phyloP scores from a whole-genome alignment of 805 yeast genomes.

The Sugiyamaella valdiviana region DNA sequence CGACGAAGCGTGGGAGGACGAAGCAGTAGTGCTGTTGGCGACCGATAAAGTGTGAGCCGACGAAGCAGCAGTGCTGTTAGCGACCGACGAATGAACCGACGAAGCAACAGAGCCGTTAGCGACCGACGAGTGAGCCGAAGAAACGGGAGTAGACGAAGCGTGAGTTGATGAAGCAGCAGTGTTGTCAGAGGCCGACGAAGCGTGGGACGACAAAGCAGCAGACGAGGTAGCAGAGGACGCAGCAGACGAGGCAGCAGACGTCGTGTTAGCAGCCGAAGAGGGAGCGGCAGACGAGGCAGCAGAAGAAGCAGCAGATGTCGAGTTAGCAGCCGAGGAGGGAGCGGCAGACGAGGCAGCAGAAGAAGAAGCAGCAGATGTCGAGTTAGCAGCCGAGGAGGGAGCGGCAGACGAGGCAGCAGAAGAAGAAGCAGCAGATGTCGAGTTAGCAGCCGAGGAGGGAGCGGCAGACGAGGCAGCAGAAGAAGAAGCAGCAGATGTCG shows the following conservation, averaged over 20 bases:
- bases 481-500: no score
- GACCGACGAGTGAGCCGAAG: not conserved
- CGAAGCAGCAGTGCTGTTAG: slow-evolving; percentile 22
- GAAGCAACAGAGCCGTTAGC: not conserved
- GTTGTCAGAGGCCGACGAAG: not conserved
- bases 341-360: slow-evolving; percentile 79
- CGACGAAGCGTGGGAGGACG: not conserved
- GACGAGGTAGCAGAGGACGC: slow-evolving; percentile 51
- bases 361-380: not conserved
- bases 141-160: not conserved
- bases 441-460: not conserved
- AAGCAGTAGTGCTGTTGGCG: not conserved
- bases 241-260: slow-evolving; percentile 1
- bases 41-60: slow-evolving; percentile 49
- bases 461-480: not conserved
- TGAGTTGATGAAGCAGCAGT: not conserved
- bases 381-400: not conserved
- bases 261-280: slow-evolving; percentile 1
- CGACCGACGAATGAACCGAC: not conserved
- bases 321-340: slow-evolving; percentile 82
- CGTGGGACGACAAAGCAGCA: no score
- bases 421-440: not conserved
- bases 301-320: slow-evolving; percentile 24
- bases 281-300: not conserved
- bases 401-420: not conserved